phyloP scores from a whole-genome alignment of 1,284 basidiomycete species.

The Sporisorium sorghi region DNA sequence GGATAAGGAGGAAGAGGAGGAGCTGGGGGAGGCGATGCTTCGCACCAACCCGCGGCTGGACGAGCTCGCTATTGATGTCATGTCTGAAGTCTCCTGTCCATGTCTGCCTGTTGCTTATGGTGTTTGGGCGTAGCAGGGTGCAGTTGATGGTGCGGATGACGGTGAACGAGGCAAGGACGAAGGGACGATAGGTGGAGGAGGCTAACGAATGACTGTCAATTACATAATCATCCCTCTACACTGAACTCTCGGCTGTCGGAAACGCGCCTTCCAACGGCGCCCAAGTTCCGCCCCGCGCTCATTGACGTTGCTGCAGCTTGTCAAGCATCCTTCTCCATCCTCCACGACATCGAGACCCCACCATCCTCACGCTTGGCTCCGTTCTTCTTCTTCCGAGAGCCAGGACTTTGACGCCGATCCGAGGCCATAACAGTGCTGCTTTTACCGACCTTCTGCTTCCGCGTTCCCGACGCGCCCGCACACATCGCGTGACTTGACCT shows the following conservation, averaged over 20 bases:
- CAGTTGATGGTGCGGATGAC: too few relatives aligned
- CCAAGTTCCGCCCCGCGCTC: neutral
- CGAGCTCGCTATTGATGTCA: slow-evolving; percentile 12
- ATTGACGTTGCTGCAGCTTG: slow-evolving; percentile 22
- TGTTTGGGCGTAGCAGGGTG: neutral
- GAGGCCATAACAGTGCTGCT: neutral
- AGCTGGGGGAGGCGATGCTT: neutral
- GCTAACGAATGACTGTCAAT: neutral
- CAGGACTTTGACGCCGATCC: neutral
- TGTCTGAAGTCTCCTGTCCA: too few relatives aligned
- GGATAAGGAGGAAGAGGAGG: neutral
- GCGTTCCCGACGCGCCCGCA: neutral
- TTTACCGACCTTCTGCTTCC: neutral
- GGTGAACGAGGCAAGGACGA: neutral
- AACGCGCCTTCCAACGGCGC: slow-evolving; percentile 18
- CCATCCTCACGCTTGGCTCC: slow-evolving; percentile 1
- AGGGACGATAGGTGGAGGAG: neutral
- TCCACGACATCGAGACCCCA: neutral
- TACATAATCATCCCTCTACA: neutral
- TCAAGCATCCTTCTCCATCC: slow-evolving; percentile 9
- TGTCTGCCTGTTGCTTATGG: neutral
- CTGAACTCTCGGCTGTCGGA: slow-evolving; percentile 24
- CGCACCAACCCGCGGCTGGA: neutral
- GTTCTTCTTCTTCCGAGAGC: neutral
- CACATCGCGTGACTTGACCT: neutral